Base-by-base conservation (phyloP, 108 stramenopile species). In the Phaeodactylum tricornutum region DNA sequence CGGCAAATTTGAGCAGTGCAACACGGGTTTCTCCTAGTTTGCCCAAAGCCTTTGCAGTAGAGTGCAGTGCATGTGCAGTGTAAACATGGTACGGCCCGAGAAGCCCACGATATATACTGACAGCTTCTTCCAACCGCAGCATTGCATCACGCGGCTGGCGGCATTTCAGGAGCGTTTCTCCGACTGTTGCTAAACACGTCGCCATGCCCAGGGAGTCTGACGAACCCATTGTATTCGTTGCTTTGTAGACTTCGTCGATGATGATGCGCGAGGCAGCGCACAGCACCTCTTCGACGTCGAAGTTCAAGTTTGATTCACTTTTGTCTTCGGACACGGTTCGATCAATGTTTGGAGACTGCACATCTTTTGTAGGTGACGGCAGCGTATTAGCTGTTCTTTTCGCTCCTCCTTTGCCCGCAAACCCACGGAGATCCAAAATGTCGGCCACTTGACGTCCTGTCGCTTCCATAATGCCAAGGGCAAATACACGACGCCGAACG, bases 121-220 rank as follows among this genome's bases (percentile, higher is more conserved):
- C 71, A 14, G 80, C 80, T 49, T 89, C 87, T 21, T 89, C 87
- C 23, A 89, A 55, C 2, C 83, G 69, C 24, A 77, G 63, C 59
- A 79, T 81, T 12, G 83, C 82, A 46, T 89, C 87, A 20, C 72
- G 56, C 2, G 82, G 80, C 48, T 84, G 87, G 0, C 75, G 66
- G 29, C 76, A 63, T 48, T 84, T 84, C 45, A 77, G 59, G 31
- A 89, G 59, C 27, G 77, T 75, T 53, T 89, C 87, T 9, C 87
- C 87, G n/a, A 89, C 75, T 7, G 81, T 76, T 14, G 83, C 81
- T 16, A 89, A 61, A 48, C 83, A 89, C 49, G 84, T 80, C 16
- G 83, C 82, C 54, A 75, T 66, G 35, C 77, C 76, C 20, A 89
- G 46, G 9, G 75, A 72, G 41, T 70, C 79, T 2, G 74, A 50